Base-by-base conservation (phyloP, 805 yeast genomes). In the Saccharomycopsis fodiens region DNA sequence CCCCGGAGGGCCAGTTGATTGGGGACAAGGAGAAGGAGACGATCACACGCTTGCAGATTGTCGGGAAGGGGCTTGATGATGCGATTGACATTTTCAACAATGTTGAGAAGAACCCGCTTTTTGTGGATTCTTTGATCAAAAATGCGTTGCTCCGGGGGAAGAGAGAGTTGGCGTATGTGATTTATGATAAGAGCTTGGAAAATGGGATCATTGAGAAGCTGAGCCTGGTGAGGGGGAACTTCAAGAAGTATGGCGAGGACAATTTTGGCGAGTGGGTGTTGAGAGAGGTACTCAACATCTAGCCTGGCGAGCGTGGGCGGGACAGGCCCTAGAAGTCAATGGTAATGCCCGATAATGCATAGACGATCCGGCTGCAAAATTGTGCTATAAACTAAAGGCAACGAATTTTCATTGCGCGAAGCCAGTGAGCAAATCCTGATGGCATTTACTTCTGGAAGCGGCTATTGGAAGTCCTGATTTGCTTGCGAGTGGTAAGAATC, bases 101-200 rank as follows among this genome's bases (percentile, higher is more conserved):
- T 32, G 5, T 10, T 32, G 5, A 6, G 8, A 15, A 15, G 20
- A 10, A 15, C 7, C 19, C 15, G 5, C 8, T 5, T 5, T 15
- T 17, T 15, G 47, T 46, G 16, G 52, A 49, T 39, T 16, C 50
- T 10, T 40, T 49, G 23, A 43, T 49, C 12, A 49, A 49, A 20
- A 45, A 41, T 7, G 35, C 42, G 19, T 35, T 49, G 27, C 31
- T 46, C 10, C 15, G 27, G 15, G 22, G 32, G 6, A 30, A 49
- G 20, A 31, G 50, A 17, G 52, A 49, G 31, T 39, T 49, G 37
- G 52, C 47, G 4, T 42, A 42, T 39, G 45, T 49, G 30, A 43
- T 49, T 21, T 43, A 42, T 16, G 52, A 48, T 19, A 41, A 48
- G 16, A 44, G 48, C 13, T 21, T 48, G 3, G 46, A 41, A 12